These are phyloP conservation scores for Penicillium atrosanguineum DNA, from an alignment of 495 filamentous ascomycete species.

Conservation along the genomic window DNA sequence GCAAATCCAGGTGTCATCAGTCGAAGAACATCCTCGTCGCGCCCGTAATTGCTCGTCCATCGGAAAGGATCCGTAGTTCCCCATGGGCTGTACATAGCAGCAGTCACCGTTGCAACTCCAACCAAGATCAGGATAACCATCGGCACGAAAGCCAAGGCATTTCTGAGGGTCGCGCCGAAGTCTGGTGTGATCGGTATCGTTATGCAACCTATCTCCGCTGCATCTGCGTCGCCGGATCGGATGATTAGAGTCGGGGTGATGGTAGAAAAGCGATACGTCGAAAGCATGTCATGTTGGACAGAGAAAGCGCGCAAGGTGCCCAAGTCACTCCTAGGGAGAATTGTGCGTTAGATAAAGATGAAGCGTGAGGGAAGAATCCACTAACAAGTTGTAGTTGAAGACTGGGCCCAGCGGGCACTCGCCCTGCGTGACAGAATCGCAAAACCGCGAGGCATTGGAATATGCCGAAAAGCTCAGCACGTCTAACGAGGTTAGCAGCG, in stretches of 20 bases:
- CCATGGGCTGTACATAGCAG: slow-evolving; percentile 90
- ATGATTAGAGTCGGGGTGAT: slow-evolving; percentile 68
- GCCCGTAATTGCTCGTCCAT: slow-evolving; percentile 94
- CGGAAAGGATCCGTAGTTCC: slow-evolving; percentile 83
- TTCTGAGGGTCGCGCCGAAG: slow-evolving; percentile 60
- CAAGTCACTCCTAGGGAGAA: slow-evolving; percentile 43
- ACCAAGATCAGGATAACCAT: slow-evolving; percentile 75
- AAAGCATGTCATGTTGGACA: slow-evolving; percentile 72
- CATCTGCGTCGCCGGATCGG: slow-evolving; percentile 64
- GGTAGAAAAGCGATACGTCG: slow-evolving; percentile 80
- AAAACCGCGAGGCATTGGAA: slow-evolving; percentile 55
- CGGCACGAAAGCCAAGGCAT: slow-evolving; percentile 74
- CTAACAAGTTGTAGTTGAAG: slow-evolving; percentile 63
- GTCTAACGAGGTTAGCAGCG: slow-evolving; percentile 64
- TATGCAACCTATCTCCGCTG: slow-evolving; percentile 72
- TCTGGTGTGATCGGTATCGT: slow-evolving; percentile 78
- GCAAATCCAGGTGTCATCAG: slow-evolving; percentile 95
- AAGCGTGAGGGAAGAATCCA: slow-evolving; percentile 5
- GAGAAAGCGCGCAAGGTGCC: slow-evolving; percentile 65
- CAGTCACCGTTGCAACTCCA: slow-evolving; percentile 74
- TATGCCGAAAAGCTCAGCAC: slow-evolving; percentile 74
- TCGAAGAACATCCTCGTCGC: slow-evolving; percentile 87
- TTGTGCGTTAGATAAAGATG: background rate
- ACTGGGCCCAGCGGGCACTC: slow-evolving; percentile 73
- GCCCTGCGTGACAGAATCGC: slow-evolving; percentile 56